Evolutionary conservation across 2,329 filamentous ascomycete genomes (phyloP).

Genomic region (Colletotrichum gigasporum): DNA sequence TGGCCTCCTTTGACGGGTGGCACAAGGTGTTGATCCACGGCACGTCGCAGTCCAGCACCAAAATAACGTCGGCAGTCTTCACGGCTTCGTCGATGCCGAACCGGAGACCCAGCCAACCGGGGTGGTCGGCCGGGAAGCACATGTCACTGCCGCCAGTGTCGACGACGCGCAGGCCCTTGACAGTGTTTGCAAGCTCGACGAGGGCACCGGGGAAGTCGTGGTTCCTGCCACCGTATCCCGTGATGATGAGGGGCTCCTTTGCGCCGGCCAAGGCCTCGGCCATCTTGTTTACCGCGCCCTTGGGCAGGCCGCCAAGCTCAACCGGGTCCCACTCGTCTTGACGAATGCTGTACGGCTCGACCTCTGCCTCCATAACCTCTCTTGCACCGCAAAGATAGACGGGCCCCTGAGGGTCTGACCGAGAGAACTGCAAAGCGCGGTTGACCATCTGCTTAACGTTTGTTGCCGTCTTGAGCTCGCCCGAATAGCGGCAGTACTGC

Average conservation of each 20-base stretch:
- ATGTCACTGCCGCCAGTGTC: slow-evolving; percentile 84
- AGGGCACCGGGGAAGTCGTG: slow-evolving; percentile 69
- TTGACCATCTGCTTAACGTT: slow-evolving; percentile 88
- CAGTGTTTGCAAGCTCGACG: slow-evolving; percentile 72
- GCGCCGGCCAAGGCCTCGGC: slow-evolving; percentile 71
- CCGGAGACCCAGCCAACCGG: slow-evolving; percentile 73
- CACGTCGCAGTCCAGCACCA: slow-evolving; percentile 90
- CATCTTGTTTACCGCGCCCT: slow-evolving; percentile 64
- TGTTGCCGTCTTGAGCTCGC: slow-evolving; percentile 79
- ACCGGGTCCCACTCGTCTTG: slow-evolving; percentile 78
- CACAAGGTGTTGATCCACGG: slow-evolving; percentile 90
- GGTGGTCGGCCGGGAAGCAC: slow-evolving; percentile 80
- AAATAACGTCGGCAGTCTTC: slow-evolving; percentile 80
- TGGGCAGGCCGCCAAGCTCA: slow-evolving; percentile 68
- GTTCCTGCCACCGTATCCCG: slow-evolving; percentile 77
- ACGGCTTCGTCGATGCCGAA: slow-evolving; percentile 81
- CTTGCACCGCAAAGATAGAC: slow-evolving; percentile 79
- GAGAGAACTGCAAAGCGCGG: slow-evolving; percentile 79
- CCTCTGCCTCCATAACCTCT: slow-evolving; percentile 85
- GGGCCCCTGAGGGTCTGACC: slow-evolving; percentile 75
- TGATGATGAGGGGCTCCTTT: slow-evolving; percentile 73
- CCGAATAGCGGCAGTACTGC: slow-evolving; percentile 82
- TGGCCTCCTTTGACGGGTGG: slow-evolving; percentile 60
- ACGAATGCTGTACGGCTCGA: slow-evolving; percentile 75
- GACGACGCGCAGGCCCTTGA: slow-evolving; percentile 76